Evolutionary conservation across 2,329 filamentous ascomycete genomes (phyloP), one percentile per base, ranked within the genome.

Genomic region (Tolypocladium tropicale): DNA sequence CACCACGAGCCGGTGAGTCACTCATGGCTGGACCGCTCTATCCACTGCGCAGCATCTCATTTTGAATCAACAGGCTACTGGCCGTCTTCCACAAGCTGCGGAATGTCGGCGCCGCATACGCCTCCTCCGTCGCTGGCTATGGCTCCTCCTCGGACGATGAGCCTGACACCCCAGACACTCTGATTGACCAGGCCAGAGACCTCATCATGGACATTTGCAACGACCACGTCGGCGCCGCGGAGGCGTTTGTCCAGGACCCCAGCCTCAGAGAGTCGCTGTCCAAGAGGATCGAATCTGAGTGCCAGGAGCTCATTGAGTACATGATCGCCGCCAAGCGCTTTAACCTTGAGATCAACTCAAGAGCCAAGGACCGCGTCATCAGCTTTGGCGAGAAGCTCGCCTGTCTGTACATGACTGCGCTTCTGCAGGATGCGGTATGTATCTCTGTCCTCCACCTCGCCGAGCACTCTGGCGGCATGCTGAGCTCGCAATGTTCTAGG

Each of bases 341-440:
- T 72, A 83, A 85, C 66, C 75, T 87, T 46, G 88, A 92, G 70
- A 88, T 92, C 66, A 90, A 89, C 68, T 82, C 86, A 6, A 81
- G 87, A 64, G 86, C 86, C 57, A 89, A 91, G 70, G 89, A 94
- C 67, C 88, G 93, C 63, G 90, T 99, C 59, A 86, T 97, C 59
- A 95, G 91, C 70, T 91, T 94, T 63, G 94, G 94, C 55, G 94
- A 99, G 79, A 97, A 96, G 75, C 77, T 99, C 62, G 95, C 90
- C 73, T 97, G 93, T 72, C 82, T 86, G 34, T 94, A 94, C 70
- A 92, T 99, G 88, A 82, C 93, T 25, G 85, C 88, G 6, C 73
- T 97, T 58, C 74, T 99, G 61, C 84, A 88, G 67, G 91, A 96
- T 65, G 79, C 82, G 65, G 82, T 84, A 66, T 65, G 64, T 54